Evolutionary conservation across 176 grass and related monocot species (phyloP).

Genomic region (maize (Zea mays)): DNA sequence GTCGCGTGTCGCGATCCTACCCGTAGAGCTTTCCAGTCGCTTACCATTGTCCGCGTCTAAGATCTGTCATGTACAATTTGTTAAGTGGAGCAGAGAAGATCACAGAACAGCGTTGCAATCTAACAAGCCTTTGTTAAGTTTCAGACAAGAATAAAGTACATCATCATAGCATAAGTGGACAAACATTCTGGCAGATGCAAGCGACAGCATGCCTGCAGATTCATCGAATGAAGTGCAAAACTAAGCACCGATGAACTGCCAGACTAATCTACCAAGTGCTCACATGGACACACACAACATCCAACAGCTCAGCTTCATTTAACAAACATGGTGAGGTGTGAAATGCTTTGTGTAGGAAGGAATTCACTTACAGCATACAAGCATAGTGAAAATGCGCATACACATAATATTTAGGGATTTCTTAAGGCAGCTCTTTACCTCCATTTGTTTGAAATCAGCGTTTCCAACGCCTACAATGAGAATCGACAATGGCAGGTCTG

Average conservation of each 20-base stretch:
- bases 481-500: constrained; percentile 89
- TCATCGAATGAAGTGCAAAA: not conserved
- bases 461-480: constrained; percentile 89
- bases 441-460: constrained; percentile 94
- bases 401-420: constrained; percentile 1
- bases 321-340: constrained; percentile 16
- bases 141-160: constrained; percentile 19
- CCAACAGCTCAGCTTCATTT: constrained; percentile 21
- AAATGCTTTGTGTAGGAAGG: not conserved
- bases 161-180: not conserved
- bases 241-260: not conserved
- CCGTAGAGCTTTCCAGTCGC: constrained; percentile 79
- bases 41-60: constrained; percentile 78
- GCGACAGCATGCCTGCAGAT: not conserved
- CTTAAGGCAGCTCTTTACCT: constrained; percentile 47
- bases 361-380: not conserved
- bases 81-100: not conserved
- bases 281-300: not conserved
- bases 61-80: constrained; percentile 45
- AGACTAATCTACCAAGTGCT: constrained; percentile 1
- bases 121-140: constrained; percentile 10
- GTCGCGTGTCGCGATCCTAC: constrained; percentile 78
- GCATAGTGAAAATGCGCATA: not conserved
- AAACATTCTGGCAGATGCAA: constrained; percentile 17
- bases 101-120: not conserved